These are phyloP conservation scores for Insectozyma bohioensis DNA, from an alignment of 1,139 yeast species.

Conservation along the genomic window DNA sequence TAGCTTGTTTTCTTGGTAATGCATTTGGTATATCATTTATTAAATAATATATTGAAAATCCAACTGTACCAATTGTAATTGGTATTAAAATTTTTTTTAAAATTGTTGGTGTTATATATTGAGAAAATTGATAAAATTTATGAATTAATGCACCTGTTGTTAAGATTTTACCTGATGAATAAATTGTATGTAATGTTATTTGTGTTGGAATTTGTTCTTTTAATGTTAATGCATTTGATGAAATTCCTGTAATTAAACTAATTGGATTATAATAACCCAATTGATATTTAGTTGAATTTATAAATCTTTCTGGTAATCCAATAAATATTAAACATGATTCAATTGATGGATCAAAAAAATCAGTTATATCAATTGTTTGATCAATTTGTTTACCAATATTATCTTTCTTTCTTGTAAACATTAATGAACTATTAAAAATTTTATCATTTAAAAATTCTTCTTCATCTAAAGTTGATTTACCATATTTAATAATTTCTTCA, in stretches of 20 bases:
- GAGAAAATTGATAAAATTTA: slow-evolving; percentile 30
- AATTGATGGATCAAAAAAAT: slow-evolving; percentile 74
- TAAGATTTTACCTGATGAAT: slow-evolving; percentile 44
- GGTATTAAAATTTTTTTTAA: slow-evolving; percentile 45
- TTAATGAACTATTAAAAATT: slow-evolving; percentile 71
- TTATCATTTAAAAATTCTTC: slow-evolving; percentile 64
- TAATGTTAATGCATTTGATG: slow-evolving; percentile 31
- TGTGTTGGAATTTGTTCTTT: slow-evolving; percentile 40
- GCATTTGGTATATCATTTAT: slow-evolving; percentile 86
- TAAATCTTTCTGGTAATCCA: slow-evolving; percentile 38
- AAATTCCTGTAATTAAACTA: slow-evolving; percentile 31
- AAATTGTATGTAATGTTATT: slow-evolving; percentile 42
- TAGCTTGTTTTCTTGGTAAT: slow-evolving; percentile 78
- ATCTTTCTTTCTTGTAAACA: slow-evolving; percentile 81
- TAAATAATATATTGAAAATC: slow-evolving; percentile 64
- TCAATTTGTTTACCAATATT: slow-evolving; percentile 57
- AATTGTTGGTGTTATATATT: slow-evolving; percentile 28
- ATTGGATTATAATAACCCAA: slow-evolving; percentile 37
- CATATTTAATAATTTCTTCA: slow-evolving; percentile 60
- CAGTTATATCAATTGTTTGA: slow-evolving; percentile 59
- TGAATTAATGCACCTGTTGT: slow-evolving; percentile 43
- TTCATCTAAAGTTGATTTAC: slow-evolving; percentile 56
- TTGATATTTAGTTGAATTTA: slow-evolving; percentile 28
- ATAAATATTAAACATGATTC: slow-evolving; percentile 53
- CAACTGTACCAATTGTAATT: slow-evolving; percentile 49